Evolutionary conservation across 495 filamentous ascomycete species (phyloP).

Genomic region (Cercophora scortea): DNA sequence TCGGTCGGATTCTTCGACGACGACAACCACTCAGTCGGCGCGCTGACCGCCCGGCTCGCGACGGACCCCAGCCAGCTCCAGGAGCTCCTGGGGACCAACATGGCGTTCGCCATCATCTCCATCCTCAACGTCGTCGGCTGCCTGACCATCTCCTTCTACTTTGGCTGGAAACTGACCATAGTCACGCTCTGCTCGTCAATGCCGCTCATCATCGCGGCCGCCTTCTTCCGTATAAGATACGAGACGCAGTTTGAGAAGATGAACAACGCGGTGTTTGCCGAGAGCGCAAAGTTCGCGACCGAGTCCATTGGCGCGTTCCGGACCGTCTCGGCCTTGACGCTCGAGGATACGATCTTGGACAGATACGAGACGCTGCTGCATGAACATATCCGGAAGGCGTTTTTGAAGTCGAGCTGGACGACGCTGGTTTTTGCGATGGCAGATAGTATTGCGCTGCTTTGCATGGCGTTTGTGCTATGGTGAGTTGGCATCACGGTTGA

Average conservation of each 20-base stretch:
- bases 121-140: slow-evolving; percentile 42
- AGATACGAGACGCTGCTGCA: slow-evolving; percentile 43
- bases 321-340: slow-evolving; percentile 47
- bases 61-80: slow-evolving; percentile 55
- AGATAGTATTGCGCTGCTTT: slow-evolving; percentile 44
- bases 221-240: slow-evolving; percentile 44
- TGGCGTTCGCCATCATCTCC: slow-evolving; percentile 43
- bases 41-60: slow-evolving; percentile 43
- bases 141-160: slow-evolving; percentile 41
- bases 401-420: slow-evolving; percentile 42
- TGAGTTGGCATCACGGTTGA: slow-evolving; percentile 26
- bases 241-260: slow-evolving; percentile 46
- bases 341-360: slow-evolving; percentile 43
- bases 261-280: slow-evolving; percentile 44
- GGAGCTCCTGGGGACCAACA: slow-evolving; percentile 52
- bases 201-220: slow-evolving; percentile 41
- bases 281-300: slow-evolving; percentile 49
- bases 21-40: slow-evolving; percentile 40
- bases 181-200: slow-evolving; percentile 41
- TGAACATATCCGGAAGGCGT: slow-evolving; percentile 42
- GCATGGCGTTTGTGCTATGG: slow-evolving; percentile 52
- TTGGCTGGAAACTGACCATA: slow-evolving; percentile 51
- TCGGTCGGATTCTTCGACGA: slow-evolving; percentile 51
- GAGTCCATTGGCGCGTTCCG: slow-evolving; percentile 50
- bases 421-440: slow-evolving; percentile 43